Conservation (phyloP, 2,329 filamentous ascomycete genomes). For the Pyrenochaeta sp. region DNA sequence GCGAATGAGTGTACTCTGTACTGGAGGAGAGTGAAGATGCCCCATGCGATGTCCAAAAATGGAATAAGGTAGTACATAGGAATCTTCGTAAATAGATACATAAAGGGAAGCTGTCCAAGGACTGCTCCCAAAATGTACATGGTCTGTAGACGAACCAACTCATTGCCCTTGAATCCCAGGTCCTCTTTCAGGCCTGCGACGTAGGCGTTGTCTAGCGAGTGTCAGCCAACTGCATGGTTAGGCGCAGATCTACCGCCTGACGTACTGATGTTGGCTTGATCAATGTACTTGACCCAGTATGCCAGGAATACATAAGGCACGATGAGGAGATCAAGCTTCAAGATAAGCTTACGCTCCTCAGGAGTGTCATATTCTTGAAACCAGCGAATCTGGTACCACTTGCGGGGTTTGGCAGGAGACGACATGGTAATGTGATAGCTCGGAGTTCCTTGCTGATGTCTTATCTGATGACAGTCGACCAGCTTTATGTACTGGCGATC, state of each 20-base stretch:
- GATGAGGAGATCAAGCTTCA: slow-evolving; percentile 64
- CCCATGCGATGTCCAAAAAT: slow-evolving; percentile 62
- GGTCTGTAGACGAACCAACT: slow-evolving; percentile 64
- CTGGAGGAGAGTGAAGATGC: slow-evolving; percentile 64
- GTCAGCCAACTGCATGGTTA: not conserved
- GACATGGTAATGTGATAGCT: slow-evolving; percentile 11
- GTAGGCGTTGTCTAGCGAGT: slow-evolving; percentile 60
- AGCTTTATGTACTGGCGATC: not conserved
- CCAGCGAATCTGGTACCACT: slow-evolving; percentile 39
- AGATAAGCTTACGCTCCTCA: slow-evolving; percentile 60
- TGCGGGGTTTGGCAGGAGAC: slow-evolving; percentile 14
- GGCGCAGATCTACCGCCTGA: not conserved
- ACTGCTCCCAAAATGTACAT: slow-evolving; percentile 62
- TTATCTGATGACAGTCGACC: not conserved
- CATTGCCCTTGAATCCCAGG: slow-evolving; percentile 59
- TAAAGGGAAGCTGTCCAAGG: slow-evolving; percentile 60
- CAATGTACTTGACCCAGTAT: slow-evolving; percentile 64
- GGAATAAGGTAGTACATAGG: slow-evolving; percentile 62
- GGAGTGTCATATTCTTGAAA: slow-evolving; percentile 53
- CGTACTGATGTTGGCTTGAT: slow-evolving; percentile 63
- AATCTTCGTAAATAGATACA: slow-evolving; percentile 55
- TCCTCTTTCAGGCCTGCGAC: slow-evolving; percentile 63
- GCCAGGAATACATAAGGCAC: slow-evolving; percentile 64
- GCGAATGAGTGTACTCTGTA: slow-evolving; percentile 59
- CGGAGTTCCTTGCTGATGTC: not conserved